Evolutionary conservation across 768 basidiomycete genomes (phyloP).

Genomic region (Termitomyces bulborhizus): DNA sequence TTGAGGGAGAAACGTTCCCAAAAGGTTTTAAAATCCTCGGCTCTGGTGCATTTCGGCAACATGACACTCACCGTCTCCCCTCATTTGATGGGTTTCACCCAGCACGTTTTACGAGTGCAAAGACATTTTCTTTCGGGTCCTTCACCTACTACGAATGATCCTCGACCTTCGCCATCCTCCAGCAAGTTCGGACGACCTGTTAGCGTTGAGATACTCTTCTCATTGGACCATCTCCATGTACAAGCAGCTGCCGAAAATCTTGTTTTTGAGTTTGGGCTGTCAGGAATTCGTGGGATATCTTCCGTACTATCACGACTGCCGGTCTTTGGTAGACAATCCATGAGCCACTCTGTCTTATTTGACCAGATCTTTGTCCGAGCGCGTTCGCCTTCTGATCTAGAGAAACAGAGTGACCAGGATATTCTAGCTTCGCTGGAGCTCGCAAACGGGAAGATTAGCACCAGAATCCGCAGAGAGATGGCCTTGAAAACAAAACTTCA

Average conservation of each 20-base stretch:
- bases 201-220: constrained; percentile 32
- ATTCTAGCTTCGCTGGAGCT: constrained; percentile 58
- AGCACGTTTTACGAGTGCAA: constrained; percentile 46
- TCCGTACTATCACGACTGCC: constrained; percentile 25
- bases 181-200: constrained; percentile 7
- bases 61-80: constrained; percentile 43
- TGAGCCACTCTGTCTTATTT: constrained; percentile 43
- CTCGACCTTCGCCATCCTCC: background rate
- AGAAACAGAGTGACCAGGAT: constrained; percentile 39
- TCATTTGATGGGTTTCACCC: constrained; percentile 54
- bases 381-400: constrained; percentile 38
- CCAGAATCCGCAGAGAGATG: constrained; percentile 40
- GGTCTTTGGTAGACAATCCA: constrained; percentile 30
- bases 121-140: constrained; percentile 24
- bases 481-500: constrained; percentile 31
- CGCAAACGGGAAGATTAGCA: constrained; percentile 37
- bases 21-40: constrained; percentile 22
- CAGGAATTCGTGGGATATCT: constrained; percentile 31
- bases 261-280: constrained; percentile 51
- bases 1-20: constrained; percentile 29
- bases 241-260: constrained; percentile 68
- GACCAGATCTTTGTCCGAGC: constrained; percentile 53
- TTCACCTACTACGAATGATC: constrained; percentile 9
- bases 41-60: constrained; percentile 34
- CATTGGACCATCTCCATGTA: constrained; percentile 40